Percentiles rank a stretch among this genome's conserved stretches.
Evolutionary conservation across 2,329 filamentous ascomycete genomes (phyloP).

Genomic region (Colletotrichum endophyticum): DNA sequence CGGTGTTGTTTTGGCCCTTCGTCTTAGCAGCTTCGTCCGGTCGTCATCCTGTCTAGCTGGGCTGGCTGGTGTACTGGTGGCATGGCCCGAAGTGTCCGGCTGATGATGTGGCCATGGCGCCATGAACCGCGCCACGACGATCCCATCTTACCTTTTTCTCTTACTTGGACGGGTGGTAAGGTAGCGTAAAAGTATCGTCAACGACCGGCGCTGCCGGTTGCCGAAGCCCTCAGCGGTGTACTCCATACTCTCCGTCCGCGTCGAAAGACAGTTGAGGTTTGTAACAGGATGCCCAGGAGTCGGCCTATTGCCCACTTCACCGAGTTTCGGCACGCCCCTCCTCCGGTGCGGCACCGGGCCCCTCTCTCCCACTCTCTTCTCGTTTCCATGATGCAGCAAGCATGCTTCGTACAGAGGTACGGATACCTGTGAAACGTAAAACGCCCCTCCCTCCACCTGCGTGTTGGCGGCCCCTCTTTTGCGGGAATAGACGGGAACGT

Average conservation of each 20-base stretch:
- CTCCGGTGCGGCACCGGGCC: background rate
- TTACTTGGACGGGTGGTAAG: background rate
- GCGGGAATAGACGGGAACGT: slow-evolving; percentile 16
- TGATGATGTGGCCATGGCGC: slow-evolving; percentile 13
- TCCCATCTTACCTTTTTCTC: background rate
- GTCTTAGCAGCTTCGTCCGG: slow-evolving; percentile 2
- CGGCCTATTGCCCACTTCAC: background rate
- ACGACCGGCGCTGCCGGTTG: background rate
- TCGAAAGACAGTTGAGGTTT: background rate
- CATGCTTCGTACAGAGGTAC: background rate
- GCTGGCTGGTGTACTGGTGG: background rate
- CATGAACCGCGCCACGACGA: background rate
- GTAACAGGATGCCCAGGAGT: background rate
- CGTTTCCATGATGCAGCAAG: background rate
- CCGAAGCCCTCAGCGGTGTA: background rate
- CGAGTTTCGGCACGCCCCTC: background rate
- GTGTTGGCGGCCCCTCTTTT: background rate
- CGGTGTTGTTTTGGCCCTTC: background rate
- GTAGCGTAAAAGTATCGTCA: background rate
- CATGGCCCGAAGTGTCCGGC: background rate
- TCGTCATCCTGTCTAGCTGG: background rate
- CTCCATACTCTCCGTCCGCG: background rate
- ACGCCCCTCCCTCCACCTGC: background rate
- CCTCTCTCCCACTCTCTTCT: background rate
- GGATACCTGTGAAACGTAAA: background rate